Evolutionary conservation across 1,139 yeast genomes (phyloP).

Genomic region (Eremothecium gossypii): DNA sequence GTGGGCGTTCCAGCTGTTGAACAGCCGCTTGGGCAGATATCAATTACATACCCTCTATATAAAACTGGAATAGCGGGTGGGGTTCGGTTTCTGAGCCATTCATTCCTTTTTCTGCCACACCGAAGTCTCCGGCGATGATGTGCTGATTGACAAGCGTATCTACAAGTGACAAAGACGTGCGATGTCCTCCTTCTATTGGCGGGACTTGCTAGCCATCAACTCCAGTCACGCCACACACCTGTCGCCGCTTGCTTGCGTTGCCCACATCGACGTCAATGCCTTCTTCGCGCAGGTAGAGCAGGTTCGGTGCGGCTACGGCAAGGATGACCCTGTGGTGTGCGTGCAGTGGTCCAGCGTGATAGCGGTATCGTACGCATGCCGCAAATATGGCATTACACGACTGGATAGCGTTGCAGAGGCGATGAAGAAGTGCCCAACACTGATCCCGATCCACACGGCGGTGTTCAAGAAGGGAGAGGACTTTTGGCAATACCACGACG

Average conservation of each 20-base stretch:
- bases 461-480: slow-evolving; percentile 83
- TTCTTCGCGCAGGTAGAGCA: slow-evolving; percentile 94
- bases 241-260: slow-evolving; percentile 73
- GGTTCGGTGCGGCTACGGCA: slow-evolving; percentile 52
- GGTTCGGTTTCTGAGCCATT: too few relatives aligned
- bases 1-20: background rate
- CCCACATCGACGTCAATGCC: slow-evolving; percentile 86
- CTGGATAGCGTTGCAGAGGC: slow-evolving; percentile 69
- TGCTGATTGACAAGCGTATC: too few relatives aligned
- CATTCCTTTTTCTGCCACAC: too few relatives aligned
- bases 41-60: background rate
- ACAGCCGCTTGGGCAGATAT: background rate
- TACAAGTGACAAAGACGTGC: too few relatives aligned
- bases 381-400: slow-evolving; percentile 70
- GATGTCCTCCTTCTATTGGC: slow-evolving; percentile 37
- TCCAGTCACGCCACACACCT: slow-evolving; percentile 38
- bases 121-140: too few relatives aligned
- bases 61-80: background rate
- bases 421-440: slow-evolving; percentile 58
- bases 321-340: slow-evolving; percentile 80
- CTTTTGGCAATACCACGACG: slow-evolving; percentile 64
- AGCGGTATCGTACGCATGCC: slow-evolving; percentile 85
- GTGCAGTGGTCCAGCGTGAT: slow-evolving; percentile 87
- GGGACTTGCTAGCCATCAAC: slow-evolving; percentile 41
- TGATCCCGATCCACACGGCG: slow-evolving; percentile 85